Percentiles rank a stretch among this genome's conserved stretches.
Evolutionary conservation across 78 protist genomes (phyloP).

Genomic region (Reticulomyxa filosa): DNA sequence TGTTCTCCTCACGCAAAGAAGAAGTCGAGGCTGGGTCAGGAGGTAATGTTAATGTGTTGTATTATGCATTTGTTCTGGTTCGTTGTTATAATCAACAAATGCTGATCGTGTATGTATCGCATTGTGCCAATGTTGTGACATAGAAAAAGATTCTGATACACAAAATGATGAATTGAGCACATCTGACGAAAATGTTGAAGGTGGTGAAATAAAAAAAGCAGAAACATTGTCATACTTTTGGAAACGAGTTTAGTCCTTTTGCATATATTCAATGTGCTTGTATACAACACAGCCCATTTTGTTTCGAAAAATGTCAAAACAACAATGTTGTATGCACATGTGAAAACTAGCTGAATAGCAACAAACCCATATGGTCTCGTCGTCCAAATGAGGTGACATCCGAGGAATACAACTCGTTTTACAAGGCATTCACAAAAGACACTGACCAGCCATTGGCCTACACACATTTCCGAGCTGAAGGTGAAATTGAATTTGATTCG

Average conservation of each 20-base stretch:
- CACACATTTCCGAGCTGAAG: slow-evolving; percentile 72
- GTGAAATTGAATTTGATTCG: slow-evolving; percentile 67
- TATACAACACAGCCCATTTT: too few species aligned
- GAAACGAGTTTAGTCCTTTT: too few species aligned
- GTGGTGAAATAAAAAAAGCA: too few species aligned
- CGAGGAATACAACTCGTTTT: slow-evolving; percentile 52
- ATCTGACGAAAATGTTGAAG: neutral
- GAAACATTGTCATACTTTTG: too few species aligned
- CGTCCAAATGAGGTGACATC: slow-evolving; percentile 56
- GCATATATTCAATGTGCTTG: too few species aligned
- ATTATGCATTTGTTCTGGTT: too few species aligned
- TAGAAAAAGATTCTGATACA: neutral
- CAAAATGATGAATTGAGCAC: neutral
- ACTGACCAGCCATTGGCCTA: slow-evolving; percentile 40
- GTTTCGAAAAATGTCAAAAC: neutral
- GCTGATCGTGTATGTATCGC: neutral
- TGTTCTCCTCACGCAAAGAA: too few species aligned
- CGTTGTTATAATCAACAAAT: too few species aligned
- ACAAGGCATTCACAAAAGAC: slow-evolving; percentile 59
- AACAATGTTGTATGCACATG: neutral
- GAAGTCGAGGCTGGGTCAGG: too few species aligned
- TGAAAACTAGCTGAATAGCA: slow-evolving; percentile 45
- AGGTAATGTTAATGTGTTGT: too few species aligned
- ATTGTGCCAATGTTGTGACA: neutral
- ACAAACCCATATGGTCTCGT: slow-evolving; percentile 92